phyloP scores from a whole-genome alignment of 1,284 basidiomycete genomes.

The Ustilago xerochloae region DNA sequence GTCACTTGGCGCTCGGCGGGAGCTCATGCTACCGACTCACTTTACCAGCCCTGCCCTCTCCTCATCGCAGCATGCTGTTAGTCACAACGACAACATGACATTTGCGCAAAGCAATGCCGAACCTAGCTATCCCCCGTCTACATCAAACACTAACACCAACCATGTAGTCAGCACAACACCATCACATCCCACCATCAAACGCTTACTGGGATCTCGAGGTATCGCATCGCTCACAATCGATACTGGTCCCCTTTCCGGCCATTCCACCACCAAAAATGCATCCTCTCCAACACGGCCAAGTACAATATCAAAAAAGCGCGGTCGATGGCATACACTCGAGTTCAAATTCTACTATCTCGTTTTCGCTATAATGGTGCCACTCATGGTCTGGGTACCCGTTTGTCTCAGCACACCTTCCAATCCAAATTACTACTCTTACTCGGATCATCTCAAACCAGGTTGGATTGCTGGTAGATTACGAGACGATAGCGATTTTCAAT shows the following conservation, averaged over 20 bases:
- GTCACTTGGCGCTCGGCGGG: conserved; percentile 8
- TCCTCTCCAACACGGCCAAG: neutral
- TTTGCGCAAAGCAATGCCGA: conserved; percentile 5
- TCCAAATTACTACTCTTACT: conserved; percentile 79
- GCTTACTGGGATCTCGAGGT: conserved; percentile 29
- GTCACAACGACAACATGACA: conserved; percentile 24
- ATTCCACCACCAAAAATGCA: neutral
- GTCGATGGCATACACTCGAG: conserved; percentile 82
- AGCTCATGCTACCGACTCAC: conserved; percentile 48
- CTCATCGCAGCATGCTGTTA: conserved; percentile 16
- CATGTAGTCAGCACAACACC: neutral
- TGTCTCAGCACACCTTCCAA: conserved; percentile 79
- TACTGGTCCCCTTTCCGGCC: conserved; percentile 25
- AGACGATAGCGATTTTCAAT: conserved; percentile 70
- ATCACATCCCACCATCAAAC: conserved; percentile 10
- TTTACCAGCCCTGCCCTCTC: conserved; percentile 28
- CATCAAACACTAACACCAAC: neutral
- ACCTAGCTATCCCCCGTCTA: conserved; percentile 19
- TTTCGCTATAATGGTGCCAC: conserved; percentile 76
- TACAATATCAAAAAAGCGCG: conserved; percentile 13
- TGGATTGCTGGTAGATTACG: conserved; percentile 70
- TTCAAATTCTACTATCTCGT: conserved; percentile 82
- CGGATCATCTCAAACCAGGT: conserved; percentile 73
- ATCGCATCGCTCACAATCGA: conserved; percentile 49
- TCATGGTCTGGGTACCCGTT: conserved; percentile 84